These are phyloP conservation scores for Hibiscus tridactylites DNA, from an alignment of 345 rosid genomes.

Conservation along the genomic window DNA sequence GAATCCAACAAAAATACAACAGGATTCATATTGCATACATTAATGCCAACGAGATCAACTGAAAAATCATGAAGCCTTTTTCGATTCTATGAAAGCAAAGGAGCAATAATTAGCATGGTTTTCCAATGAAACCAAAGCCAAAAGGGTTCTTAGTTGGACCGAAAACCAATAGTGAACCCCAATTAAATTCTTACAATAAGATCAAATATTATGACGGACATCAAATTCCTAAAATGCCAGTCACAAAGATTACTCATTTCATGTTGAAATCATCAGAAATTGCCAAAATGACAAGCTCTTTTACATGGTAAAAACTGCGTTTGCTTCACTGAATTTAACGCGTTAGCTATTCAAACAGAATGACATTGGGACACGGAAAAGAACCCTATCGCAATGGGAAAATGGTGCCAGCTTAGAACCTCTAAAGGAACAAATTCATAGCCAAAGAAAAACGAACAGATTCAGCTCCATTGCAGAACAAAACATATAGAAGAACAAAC, in stretches of 20 bases:
- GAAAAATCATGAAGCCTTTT: not conserved
- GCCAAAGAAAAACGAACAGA: not conserved
- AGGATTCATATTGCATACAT: not conserved
- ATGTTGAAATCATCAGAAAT: not conserved
- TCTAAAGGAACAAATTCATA: not conserved
- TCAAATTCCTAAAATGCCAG: not conserved
- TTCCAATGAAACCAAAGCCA: not conserved
- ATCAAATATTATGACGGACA: not conserved
- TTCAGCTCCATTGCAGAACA: not conserved
- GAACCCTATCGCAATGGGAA: not conserved
- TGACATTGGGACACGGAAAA: not conserved
- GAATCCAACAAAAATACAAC: not conserved
- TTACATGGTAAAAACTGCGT: not conserved
- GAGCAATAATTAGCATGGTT: not conserved
- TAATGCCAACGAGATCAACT: not conserved
- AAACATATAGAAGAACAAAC: constrained; percentile 2
- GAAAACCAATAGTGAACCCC: not conserved
- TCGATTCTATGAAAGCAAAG: not conserved
- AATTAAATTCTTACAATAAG: not conserved
- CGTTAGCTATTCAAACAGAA: not conserved
- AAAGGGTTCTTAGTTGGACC: not conserved
- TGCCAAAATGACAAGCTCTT: not conserved
- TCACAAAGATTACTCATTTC: not conserved
- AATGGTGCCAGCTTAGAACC: not conserved
- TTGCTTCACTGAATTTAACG: not conserved